A percentile compares a stretch with the other conserved stretches of the same genome.
These are phyloP conservation scores for Porphyrellus sp. DNA, from an alignment of 1,284 basidiomycete species.

Conservation along the genomic window DNA sequence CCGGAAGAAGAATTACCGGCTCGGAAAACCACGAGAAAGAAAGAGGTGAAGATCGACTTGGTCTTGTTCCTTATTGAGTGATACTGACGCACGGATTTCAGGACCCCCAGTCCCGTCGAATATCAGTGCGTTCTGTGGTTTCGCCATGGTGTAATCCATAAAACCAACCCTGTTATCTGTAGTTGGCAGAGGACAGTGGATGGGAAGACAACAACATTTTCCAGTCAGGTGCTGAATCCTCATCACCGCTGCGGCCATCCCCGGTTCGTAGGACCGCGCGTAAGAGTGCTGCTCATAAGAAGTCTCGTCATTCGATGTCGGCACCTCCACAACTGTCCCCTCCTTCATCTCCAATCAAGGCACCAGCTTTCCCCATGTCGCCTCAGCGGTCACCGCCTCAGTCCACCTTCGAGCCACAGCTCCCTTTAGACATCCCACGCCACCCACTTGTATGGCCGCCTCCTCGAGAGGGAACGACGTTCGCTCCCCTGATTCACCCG, in stretches of 20 bases:
- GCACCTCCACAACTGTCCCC: constrained; percentile 61
- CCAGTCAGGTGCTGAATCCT: constrained; percentile 77
- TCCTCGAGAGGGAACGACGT: constrained; percentile 13
- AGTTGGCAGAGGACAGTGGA: constrained; percentile 60
- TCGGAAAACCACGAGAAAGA: constrained; percentile 61
- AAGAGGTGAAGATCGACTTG: constrained; percentile 44
- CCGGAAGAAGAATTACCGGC: constrained; percentile 56
- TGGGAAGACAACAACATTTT: constrained; percentile 87
- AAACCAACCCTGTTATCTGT: constrained; percentile 2
- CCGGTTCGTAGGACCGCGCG: constrained; percentile 52
- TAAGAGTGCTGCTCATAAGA: constrained; percentile 46
- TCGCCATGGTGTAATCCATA: neutral
- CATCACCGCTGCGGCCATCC: constrained; percentile 64
- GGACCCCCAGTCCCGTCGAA: constrained; percentile 49
- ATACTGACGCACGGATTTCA: constrained; percentile 37
- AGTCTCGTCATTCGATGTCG: constrained; percentile 65
- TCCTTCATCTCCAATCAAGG: constrained; percentile 38
- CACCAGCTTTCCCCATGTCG: constrained; percentile 12
- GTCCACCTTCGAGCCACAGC: constrained; percentile 55
- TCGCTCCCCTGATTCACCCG: constrained; percentile 18
- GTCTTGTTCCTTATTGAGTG: neutral
- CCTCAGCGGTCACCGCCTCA: constrained; percentile 38
- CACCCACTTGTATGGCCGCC: constrained; percentile 19
- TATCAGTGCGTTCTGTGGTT: constrained; percentile 38
- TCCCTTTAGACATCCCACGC: constrained; percentile 41